Base-by-base conservation (phyloP, 805 yeast genomes). In the Candida adriatica region DNA sequence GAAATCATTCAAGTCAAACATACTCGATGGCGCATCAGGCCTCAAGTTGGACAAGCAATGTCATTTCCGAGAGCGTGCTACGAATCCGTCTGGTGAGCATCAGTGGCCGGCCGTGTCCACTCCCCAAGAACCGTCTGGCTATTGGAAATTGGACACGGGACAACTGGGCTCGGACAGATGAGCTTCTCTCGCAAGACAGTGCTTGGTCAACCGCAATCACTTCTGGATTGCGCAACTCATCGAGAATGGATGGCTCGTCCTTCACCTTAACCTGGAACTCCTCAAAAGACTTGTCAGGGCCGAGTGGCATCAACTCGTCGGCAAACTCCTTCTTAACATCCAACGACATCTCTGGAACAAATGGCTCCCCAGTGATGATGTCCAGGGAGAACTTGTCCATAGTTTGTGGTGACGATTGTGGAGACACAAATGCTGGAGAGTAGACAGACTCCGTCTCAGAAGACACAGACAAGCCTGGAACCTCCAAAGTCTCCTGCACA, bases 191-290 rank as follows among this genome's bases (percentile, higher is more conserved):
- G n/a, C n/a, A n/a, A n/a, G n/a, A n/a, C n/a, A n/a, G n/a, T n/a
- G n/a, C n/a, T n/a, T n/a, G 19, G 14, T 37, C 33, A 42, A 33
- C 43, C 38, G 62, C 55, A 56, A 61, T 58, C 66, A 46, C 66
- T 53, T 55, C 66, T 61, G 66, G 64, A 61, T 61, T 58, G 58
- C 66, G 64, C 66, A 60, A 59, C 59, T 58, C 60, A 51, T 56
- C 63, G 49, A 58, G 53, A 34, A 45, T 62, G 45, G 46, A 51
- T 38, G 56, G 54, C 47, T 49, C 49, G 43, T 55, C 59, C 39
- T 31, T 33, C 37, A 46, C 27, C 28, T 36, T 35, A 8, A 36
- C 42, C 29, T 41, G 48, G 27, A 37, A 42, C 27, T 46, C 50
- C 23, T 37, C 48, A 21, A 41, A 29, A 11, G n/a, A 33, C 21